A percentile compares a stretch with the other conserved stretches of the same genome.
These are phyloP conservation scores for Aspergillus spinulosporus DNA, from an alignment of 2,329 filamentous ascomycete species.

Conservation along the genomic window DNA sequence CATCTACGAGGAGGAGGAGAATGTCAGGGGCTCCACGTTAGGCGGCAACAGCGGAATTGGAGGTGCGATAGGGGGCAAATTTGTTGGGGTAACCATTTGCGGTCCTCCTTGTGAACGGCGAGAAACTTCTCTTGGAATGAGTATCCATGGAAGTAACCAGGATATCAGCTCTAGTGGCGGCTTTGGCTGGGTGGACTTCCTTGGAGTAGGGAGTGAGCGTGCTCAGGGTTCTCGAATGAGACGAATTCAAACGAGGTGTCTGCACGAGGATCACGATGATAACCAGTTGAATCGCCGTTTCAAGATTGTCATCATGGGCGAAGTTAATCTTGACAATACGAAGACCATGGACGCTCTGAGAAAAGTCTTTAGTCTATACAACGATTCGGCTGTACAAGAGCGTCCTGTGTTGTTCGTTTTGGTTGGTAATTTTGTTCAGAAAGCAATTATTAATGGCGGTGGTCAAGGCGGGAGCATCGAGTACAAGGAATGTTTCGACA, in stretches of 20 bases:
- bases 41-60: slow-evolving; percentile 80
- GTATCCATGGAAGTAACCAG: slow-evolving; percentile 44
- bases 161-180: slow-evolving; percentile 64
- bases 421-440: slow-evolving; percentile 75
- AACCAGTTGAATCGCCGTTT: slow-evolving; percentile 36
- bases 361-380: slow-evolving; percentile 75
- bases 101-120: slow-evolving; percentile 89
- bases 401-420: slow-evolving; percentile 79
- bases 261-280: slow-evolving; percentile 41
- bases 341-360: slow-evolving; percentile 77
- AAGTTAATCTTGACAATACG: slow-evolving; percentile 82
- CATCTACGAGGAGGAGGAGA: slow-evolving; percentile 92
- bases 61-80: slow-evolving; percentile 86
- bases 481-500: slow-evolving; percentile 95
- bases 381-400: slow-evolving; percentile 61
- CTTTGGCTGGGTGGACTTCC: slow-evolving; percentile 96
- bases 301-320: slow-evolving; percentile 74
- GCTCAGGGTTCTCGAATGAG: slow-evolving; percentile 82
- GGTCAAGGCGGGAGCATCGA: slow-evolving; percentile 81
- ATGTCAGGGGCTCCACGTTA: slow-evolving; percentile 63
- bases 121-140: slow-evolving; percentile 73
- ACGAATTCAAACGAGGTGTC: slow-evolving; percentile 68
- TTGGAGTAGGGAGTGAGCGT: slow-evolving; percentile 86
- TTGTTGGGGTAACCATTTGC: slow-evolving; percentile 85
- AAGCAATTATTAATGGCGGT: slow-evolving; percentile 62